A percentile compares a stretch with the other conserved stretches of the same genome.
These are phyloP conservation scores for Cryptococcus wingfieldii DNA, from an alignment of 1,284 basidiomycete genomes.

Conservation along the genomic window DNA sequence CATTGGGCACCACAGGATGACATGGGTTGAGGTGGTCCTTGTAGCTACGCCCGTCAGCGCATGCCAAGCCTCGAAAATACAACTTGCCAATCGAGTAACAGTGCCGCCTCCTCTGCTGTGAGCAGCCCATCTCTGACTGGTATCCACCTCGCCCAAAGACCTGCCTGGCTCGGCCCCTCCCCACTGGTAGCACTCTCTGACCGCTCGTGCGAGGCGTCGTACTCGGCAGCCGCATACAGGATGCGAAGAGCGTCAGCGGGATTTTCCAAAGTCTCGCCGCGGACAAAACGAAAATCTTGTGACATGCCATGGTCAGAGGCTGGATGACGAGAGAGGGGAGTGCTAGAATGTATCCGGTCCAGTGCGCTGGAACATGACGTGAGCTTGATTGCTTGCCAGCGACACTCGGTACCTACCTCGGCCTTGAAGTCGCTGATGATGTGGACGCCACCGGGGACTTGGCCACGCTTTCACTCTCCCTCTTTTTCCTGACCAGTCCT, in stretches of 20 bases:
- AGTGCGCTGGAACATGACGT: neutral
- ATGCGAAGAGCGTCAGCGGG: constrained; percentile 21
- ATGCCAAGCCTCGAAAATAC: neutral
- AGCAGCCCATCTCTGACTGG: constrained; percentile 21
- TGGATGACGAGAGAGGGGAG: neutral
- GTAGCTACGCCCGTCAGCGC: constrained; percentile 6
- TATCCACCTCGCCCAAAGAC: constrained; percentile 18
- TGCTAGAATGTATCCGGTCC: neutral
- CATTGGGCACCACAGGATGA: constrained; percentile 13
- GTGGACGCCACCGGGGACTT: neutral
- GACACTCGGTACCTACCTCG: neutral
- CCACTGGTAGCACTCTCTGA: neutral
- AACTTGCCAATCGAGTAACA: constrained; percentile 13
- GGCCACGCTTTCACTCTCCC: neutral
- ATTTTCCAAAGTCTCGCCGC: constrained; percentile 19
- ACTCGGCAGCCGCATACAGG: constrained; percentile 16
- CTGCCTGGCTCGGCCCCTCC: neutral
- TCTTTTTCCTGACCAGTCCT: neutral
- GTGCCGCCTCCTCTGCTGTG: constrained; percentile 14
- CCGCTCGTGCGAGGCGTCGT: neutral
- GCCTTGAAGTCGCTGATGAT: neutral
- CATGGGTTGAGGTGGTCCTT: constrained; percentile 15
- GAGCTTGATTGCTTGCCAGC: neutral
- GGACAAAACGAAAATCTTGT: constrained; percentile 12
- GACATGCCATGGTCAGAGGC: too few relatives aligned